Evolutionary conservation across 257 asterid genomes (phyloP).

Genomic region (Penstemon newberryi): DNA sequence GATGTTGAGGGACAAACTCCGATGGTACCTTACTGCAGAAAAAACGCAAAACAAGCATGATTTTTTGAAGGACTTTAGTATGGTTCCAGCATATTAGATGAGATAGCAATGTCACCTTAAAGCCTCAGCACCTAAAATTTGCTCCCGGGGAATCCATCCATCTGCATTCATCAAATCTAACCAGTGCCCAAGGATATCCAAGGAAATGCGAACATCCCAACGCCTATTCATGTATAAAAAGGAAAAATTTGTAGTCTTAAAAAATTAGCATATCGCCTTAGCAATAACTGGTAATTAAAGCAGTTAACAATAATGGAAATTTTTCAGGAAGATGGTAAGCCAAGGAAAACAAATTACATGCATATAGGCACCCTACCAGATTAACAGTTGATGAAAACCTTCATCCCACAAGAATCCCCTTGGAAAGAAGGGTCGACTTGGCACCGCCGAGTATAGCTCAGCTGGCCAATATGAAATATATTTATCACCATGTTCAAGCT

Average conservation of each 20-base stretch:
- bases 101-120: slow-evolving; percentile 53
- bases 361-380: slow-evolving; percentile 60
- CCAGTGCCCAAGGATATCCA: slow-evolving; percentile 98
- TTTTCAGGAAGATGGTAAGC: slow-evolving; percentile 11
- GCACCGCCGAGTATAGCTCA: slow-evolving; percentile 96
- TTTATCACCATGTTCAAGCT: slow-evolving; percentile 56
- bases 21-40: slow-evolving; percentile 91
- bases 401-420: slow-evolving; percentile 99
- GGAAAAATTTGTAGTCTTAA: slow-evolving; percentile 1
- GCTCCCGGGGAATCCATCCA: slow-evolving; percentile 99
- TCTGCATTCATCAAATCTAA: slow-evolving; percentile 92
- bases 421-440: slow-evolving; percentile 98
- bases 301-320: slow-evolving; percentile 12
- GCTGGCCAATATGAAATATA: slow-evolving; percentile 91
- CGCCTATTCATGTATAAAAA: slow-evolving; percentile 60
- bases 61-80: slow-evolving; percentile 11
- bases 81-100: slow-evolving; percentile 3
- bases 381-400: slow-evolving; percentile 94
- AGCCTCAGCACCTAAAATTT: slow-evolving; percentile 97
- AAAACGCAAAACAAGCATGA: slow-evolving; percentile 24
- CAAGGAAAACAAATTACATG: slow-evolving; percentile 3
- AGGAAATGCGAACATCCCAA: slow-evolving; percentile 84
- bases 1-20: slow-evolving; percentile 90
- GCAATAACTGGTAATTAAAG: neutral
- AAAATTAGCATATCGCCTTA: slow-evolving; percentile 6